Evolutionary conservation across 164 flowering plant genomes (phyloP), one percentile per base, ranked within the genome.

Genomic region (Dillenia turbinata): DNA sequence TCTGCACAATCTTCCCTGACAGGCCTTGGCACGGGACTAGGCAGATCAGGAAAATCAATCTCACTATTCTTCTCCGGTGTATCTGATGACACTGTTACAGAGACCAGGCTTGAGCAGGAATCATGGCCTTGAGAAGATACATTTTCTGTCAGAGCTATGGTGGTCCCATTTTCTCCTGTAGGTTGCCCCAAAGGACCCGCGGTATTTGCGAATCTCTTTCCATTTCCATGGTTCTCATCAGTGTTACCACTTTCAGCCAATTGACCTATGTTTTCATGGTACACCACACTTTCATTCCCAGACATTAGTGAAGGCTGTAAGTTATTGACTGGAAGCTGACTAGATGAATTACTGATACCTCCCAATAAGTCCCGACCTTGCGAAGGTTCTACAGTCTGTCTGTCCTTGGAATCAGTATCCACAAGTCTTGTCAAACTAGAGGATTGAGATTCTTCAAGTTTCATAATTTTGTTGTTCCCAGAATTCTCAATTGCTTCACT

Each of bases 21-120:
- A 49, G 68, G 79, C 26, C 57, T 60, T 47, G 88, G 92, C 57
- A 92, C 83, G 11, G 87, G 92, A 26, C 89, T 83, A 12, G 85
- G 92, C 12, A 82, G 83, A 49, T 76, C 85, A 12, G 74, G 52
- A 2, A 43, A 68, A 45, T 70, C 75, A 56, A 40, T 72, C 11
- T 69, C 57, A 51, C 60, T 17, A 54, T 48, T 57, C 46, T 57
- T n/a, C 49, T 66, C 72, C 53, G 75, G 56, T 75, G 44, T 16
- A 56, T 52, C 65, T 81, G 78, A 78, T 5, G 66, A 59, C 47
- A 72, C 79, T n/a, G 65, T 45, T 15, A 73, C 60, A 53, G 65
- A 22, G 62, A 54, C 64, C 77, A 81, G 47, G 75, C 76, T 3
- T 76, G 61, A 12, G 68, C 43, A 9, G 84, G 63, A 60, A 64